Conservation (phyloP, 208 protist genomes). For the Entamoeba invadens region DNA sequence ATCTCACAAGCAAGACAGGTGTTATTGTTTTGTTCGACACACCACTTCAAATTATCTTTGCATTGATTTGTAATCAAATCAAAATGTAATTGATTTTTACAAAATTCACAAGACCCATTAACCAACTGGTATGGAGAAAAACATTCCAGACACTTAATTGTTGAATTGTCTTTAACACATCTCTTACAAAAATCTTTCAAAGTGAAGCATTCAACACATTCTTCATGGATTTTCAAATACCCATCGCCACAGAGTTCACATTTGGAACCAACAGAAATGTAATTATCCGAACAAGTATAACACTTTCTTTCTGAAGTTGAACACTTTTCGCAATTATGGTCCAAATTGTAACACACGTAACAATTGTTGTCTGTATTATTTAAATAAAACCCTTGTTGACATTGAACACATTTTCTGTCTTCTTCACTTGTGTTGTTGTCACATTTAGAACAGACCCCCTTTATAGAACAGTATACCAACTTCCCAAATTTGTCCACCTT, state of each 20-base stretch:
- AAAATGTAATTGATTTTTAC: too few relatives aligned
- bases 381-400: neutral
- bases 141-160: too few relatives aligned
- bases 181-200: too few relatives aligned
- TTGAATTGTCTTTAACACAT: too few relatives aligned
- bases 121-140: too few relatives aligned
- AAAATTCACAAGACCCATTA: too few relatives aligned
- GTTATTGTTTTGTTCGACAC: too few relatives aligned
- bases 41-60: too few relatives aligned
- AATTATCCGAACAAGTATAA: neutral
- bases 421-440: neutral
- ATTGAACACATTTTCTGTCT: neutral
- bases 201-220: too few relatives aligned
- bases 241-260: neutral
- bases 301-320: neutral
- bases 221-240: too few relatives aligned
- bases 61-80: too few relatives aligned
- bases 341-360: neutral
- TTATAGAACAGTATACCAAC: neutral
- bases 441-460: neutral
- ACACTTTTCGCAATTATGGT: neutral
- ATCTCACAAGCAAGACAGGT: too few relatives aligned
- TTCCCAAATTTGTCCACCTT: neutral
- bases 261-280: neutral
- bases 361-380: neutral